These are phyloP conservation scores for Fusarium succisae DNA, from an alignment of 2,329 filamentous ascomycete genomes.

Conservation along the genomic window DNA sequence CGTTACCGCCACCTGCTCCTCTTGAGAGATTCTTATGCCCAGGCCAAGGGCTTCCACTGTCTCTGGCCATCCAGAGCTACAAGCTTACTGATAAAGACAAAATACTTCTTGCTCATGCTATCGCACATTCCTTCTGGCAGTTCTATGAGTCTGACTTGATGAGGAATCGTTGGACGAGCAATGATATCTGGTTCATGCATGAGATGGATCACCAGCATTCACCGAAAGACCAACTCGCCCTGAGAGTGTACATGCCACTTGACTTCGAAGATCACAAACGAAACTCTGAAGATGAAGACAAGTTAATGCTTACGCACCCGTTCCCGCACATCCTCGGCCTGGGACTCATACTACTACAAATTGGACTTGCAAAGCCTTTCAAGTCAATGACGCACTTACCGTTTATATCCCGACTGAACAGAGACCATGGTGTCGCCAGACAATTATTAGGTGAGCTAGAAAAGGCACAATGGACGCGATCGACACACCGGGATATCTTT, in stretches of 20 bases:
- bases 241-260: not conserved
- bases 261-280: rapidly evolving
- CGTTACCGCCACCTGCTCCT: not conserved
- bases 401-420: not conserved
- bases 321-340: rapidly evolving
- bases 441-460: not conserved
- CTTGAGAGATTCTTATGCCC: not conserved
- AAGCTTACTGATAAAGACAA: not conserved
- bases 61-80: not conserved
- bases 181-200: not conserved
- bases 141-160: not conserved
- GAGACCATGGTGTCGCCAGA: not conserved
- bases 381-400: rapidly evolving
- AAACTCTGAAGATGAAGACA: rapidly evolving
- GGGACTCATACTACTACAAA: not conserved
- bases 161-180: rapidly evolving
- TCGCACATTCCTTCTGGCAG: not conserved
- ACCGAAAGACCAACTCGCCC: rapidly evolving
- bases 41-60: rapidly evolving
- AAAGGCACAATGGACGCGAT: not conserved
- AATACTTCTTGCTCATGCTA: not conserved
- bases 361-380: not conserved
- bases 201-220: not conserved
- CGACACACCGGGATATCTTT: not conserved
- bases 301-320: not conserved